Conservation (phyloP, 139 green algal species). For the Pseudopediastrum boryanum region DNA sequence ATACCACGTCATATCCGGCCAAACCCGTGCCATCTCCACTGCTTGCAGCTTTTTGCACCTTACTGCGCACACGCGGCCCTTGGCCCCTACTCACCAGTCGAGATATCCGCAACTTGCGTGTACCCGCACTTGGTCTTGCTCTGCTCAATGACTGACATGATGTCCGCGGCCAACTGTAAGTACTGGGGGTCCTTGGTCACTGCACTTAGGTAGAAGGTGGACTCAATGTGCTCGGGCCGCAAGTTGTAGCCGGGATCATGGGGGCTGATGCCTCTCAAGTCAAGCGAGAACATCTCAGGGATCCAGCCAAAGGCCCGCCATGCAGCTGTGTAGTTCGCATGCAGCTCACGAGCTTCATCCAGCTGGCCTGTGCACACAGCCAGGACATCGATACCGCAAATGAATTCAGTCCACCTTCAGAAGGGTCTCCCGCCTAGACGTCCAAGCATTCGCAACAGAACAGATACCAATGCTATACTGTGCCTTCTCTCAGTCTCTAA, state of each 20-base stretch:
- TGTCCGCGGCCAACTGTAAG: constrained; percentile 20
- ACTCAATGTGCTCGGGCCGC: constrained; percentile 93
- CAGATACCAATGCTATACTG: too few relatives aligned
- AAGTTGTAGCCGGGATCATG: constrained; percentile 64
- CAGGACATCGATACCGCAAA: too few relatives aligned
- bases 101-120: constrained; percentile 65
- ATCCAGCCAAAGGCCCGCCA: constrained; percentile 80
- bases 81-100: constrained; percentile 49
- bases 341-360: constrained; percentile 59
- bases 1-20: too few relatives aligned
- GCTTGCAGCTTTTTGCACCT: neutral
- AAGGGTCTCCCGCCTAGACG: too few relatives aligned
- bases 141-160: constrained; percentile 33
- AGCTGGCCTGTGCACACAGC: constrained; percentile 69
- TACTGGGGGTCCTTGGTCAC: constrained; percentile 61
- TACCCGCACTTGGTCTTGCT: constrained; percentile 66
- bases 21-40: too few relatives aligned
- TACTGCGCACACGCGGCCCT: neutral
- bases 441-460: too few relatives aligned
- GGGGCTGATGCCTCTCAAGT: constrained; percentile 44
- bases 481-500: too few relatives aligned
- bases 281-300: constrained; percentile 81
- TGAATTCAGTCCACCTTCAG: too few relatives aligned
- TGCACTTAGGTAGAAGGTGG: constrained; percentile 84
- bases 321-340: constrained; percentile 72